Evolutionary conservation across 805 yeast genomes (phyloP).

Genomic region (Vanderwaltozyma tropicalis): DNA sequence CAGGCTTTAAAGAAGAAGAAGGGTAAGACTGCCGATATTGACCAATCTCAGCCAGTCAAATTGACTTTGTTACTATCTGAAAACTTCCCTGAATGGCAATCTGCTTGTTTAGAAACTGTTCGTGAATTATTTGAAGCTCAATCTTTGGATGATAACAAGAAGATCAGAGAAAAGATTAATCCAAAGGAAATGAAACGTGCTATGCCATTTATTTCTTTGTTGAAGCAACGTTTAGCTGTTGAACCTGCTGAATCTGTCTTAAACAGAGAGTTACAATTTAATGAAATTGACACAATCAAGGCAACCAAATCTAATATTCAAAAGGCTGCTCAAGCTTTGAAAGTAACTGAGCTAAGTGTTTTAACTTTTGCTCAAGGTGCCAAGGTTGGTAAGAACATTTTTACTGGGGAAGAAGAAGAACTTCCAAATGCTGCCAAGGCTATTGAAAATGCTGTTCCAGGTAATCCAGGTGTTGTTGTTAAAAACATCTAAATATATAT

Average conservation of each 20-base stretch:
- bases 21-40: slow-evolving; percentile 69
- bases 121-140: slow-evolving; percentile 61
- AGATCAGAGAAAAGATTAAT: slow-evolving; percentile 49
- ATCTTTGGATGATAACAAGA: slow-evolving; percentile 52
- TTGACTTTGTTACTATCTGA: slow-evolving; percentile 65
- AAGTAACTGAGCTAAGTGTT: slow-evolving; percentile 47
- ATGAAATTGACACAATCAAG: slow-evolving; percentile 61
- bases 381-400: slow-evolving; percentile 49
- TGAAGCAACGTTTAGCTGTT: slow-evolving; percentile 65
- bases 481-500: slow-evolving; percentile 40
- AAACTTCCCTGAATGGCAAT: slow-evolving; percentile 91
- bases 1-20: slow-evolving; percentile 76
- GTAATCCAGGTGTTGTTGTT: slow-evolving; percentile 78
- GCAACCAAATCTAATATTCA: slow-evolving; percentile 44
- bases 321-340: slow-evolving; percentile 52
- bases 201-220: slow-evolving; percentile 87
- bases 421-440: slow-evolving; percentile 54
- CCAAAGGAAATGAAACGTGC: slow-evolving; percentile 94
- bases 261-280: slow-evolving; percentile 77
- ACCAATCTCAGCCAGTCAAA: slow-evolving; percentile 59
- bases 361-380: slow-evolving; percentile 57
- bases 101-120: slow-evolving; percentile 67
- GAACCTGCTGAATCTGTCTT: slow-evolving; percentile 73
- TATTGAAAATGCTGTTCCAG: slow-evolving; percentile 81
- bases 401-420: slow-evolving; percentile 60